A percentile compares a stretch with the other conserved stretches of the same genome.
Conservation (phyloP, 208 protist species). For the Borovskyia barvae region DNA sequence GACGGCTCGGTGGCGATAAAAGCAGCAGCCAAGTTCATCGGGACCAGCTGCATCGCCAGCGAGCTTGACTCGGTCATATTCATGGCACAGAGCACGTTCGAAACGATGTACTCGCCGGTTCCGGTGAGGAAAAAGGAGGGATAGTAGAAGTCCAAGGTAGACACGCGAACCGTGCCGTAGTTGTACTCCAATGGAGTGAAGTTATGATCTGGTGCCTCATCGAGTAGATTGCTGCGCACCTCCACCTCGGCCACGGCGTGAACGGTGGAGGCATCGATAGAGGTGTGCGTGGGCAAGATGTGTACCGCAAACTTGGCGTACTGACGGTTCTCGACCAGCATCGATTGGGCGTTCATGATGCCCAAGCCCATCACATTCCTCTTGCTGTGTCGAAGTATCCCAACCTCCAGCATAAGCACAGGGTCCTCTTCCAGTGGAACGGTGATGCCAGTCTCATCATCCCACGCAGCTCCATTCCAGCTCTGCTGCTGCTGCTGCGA, state of each 20-base stretch:
- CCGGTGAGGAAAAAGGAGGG: constrained; percentile 75
- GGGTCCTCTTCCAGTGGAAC: constrained; percentile 61
- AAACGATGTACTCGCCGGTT: constrained; percentile 78
- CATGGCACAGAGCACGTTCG: constrained; percentile 84
- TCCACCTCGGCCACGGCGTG: constrained; percentile 74
- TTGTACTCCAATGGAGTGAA: constrained; percentile 82
- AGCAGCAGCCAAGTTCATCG: constrained; percentile 43
- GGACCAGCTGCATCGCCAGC: constrained; percentile 84
- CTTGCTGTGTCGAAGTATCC: constrained; percentile 21
- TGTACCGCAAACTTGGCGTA: constrained; percentile 80
- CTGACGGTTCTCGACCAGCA: constrained; percentile 59
- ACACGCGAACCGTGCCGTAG: constrained; percentile 82
- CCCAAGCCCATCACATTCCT: constrained; percentile 63
- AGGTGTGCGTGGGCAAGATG: constrained; percentile 60
- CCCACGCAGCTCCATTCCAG: constrained; percentile 52
- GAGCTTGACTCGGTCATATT: constrained; percentile 86
- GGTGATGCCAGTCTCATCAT: constrained; percentile 29
- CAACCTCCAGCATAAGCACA: constrained; percentile 77
- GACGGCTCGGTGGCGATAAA: constrained; percentile 69
- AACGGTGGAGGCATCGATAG: constrained; percentile 73
- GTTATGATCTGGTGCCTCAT: constrained; percentile 54
- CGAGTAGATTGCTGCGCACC: constrained; percentile 62
- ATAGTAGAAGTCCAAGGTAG: constrained; percentile 83
- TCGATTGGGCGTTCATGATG: constrained; percentile 67
- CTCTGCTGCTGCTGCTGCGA: constrained; percentile 27